A percentile compares a stretch with the other conserved stretches of the same genome.
Conservation (phyloP, 2,329 filamentous ascomycete genomes). For the Epichloe aotearoae region DNA sequence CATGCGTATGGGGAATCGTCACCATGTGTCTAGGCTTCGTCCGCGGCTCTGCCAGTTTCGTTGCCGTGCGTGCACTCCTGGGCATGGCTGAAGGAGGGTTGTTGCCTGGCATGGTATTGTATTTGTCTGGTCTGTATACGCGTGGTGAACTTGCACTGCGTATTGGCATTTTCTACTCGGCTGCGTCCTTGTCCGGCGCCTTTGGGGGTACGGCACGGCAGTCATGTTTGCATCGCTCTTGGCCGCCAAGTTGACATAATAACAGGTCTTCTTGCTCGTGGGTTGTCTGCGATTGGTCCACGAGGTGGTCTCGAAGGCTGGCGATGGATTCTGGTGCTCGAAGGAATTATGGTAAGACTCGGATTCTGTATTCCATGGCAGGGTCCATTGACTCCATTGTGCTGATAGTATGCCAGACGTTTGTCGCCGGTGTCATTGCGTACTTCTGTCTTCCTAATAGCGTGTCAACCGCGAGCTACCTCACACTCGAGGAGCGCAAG, state of each 20-base stretch:
- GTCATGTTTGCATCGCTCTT: no score
- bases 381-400: background rate
- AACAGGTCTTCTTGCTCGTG: slow-evolving; percentile 58
- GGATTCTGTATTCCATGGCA: background rate
- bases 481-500: slow-evolving; percentile 37
- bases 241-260: no score
- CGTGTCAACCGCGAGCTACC: slow-evolving; percentile 37
- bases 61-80: slow-evolving; percentile 56
- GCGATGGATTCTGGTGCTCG: slow-evolving; percentile 56
- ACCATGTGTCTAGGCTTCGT: slow-evolving; percentile 58
- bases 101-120: slow-evolving; percentile 56
- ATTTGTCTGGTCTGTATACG: slow-evolving; percentile 65
- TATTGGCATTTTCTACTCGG: slow-evolving; percentile 60
- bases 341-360: slow-evolving; percentile 27
- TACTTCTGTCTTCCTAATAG: slow-evolving; percentile 43
- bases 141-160: slow-evolving; percentile 59
- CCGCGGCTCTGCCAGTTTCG: slow-evolving; percentile 47
- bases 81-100: slow-evolving; percentile 56
- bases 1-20: slow-evolving; percentile 50
- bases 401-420: slow-evolving; percentile 26
- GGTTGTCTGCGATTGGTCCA: slow-evolving; percentile 49
- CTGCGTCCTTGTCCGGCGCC: slow-evolving; percentile 57
- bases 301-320: slow-evolving; percentile 55
- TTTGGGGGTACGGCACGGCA: slow-evolving; percentile 33
- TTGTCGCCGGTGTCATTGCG: slow-evolving; percentile 36